Evolutionary conservation across 805 yeast species (phyloP).

Genomic region (Candida railenensis): DNA sequence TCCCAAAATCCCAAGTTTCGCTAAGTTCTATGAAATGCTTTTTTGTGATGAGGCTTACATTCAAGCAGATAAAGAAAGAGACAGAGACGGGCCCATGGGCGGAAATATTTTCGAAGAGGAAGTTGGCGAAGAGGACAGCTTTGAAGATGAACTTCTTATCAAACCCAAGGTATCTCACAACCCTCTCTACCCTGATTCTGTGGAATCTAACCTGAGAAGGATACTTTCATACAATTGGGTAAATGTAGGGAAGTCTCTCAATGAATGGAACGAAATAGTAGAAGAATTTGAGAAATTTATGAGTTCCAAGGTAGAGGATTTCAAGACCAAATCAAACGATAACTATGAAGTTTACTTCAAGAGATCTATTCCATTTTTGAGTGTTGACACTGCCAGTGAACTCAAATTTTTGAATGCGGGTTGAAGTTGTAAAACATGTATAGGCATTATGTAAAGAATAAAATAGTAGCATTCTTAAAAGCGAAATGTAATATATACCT

Average conservation of each 20-base stretch:
- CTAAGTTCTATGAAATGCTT: conserved; percentile 11
- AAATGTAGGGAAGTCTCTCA: conserved; percentile 46
- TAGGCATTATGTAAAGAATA: background rate
- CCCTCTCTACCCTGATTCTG: conserved; percentile 1
- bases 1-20: conserved; percentile 29
- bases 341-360: conserved; percentile 26
- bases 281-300: conserved; percentile 47
- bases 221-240: conserved; percentile 15
- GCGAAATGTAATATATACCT: background rate
- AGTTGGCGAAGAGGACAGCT: background rate
- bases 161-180: conserved; percentile 2
- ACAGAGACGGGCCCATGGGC: background rate
- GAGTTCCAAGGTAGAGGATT: conserved; percentile 26
- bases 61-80: background rate
- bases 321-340: conserved; percentile 12
- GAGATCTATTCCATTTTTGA: conserved; percentile 37
- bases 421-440: conserved; percentile 6
- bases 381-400: conserved; percentile 34
- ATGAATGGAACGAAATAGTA: conserved; percentile 50
- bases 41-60: conserved; percentile 3
- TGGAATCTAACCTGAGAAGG: background rate
- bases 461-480: background rate
- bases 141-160: conserved; percentile 1
- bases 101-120: conserved; percentile 1
- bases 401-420: conserved; percentile 30